Evolutionary conservation across 2,329 filamentous ascomycete species (phyloP).

Genomic region (Trichothecium sympodiale): DNA sequence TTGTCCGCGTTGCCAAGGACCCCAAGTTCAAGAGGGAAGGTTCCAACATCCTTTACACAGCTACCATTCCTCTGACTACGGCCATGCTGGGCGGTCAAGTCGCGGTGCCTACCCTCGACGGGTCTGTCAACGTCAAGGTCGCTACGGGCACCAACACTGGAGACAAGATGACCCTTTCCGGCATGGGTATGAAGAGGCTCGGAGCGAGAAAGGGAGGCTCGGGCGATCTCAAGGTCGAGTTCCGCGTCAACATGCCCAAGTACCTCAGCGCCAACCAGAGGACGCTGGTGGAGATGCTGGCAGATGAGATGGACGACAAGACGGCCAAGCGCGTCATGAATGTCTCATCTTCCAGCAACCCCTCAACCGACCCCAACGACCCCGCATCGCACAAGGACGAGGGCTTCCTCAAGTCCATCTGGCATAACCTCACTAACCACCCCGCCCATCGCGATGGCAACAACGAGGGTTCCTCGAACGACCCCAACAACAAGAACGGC

Average conservation of each 20-base stretch:
- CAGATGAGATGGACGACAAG: conserved; percentile 91
- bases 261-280: conserved; percentile 85
- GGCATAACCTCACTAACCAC: conserved; percentile 85
- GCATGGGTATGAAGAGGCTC: conserved; percentile 90
- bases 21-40: conserved; percentile 80
- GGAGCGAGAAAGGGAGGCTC: conserved; percentile 52
- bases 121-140: conserved; percentile 82
- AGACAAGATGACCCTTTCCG: conserved; percentile 77
- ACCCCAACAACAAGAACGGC: conserved; percentile 8
- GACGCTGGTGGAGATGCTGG: conserved; percentile 88
- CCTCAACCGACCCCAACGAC: conserved; percentile 11
- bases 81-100: conserved; percentile 87
- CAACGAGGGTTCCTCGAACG: conserved; percentile 11
- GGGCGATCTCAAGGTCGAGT: conserved; percentile 87
- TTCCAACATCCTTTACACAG: conserved; percentile 86
- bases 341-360: conserved; percentile 28
- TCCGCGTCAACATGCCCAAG: conserved; percentile 91
- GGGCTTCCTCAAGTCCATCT: conserved; percentile 84
- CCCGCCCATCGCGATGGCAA: conserved; percentile 34
- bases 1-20: conserved; percentile 81
- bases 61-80: conserved; percentile 82
- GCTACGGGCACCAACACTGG: conserved; percentile 85
- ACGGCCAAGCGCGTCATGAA: conserved; percentile 90
- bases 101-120: conserved; percentile 79
- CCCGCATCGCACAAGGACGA: conserved; percentile 60